These are phyloP conservation scores for Panaeolus cyanescens DNA, from an alignment of 768 basidiomycete species.

Conservation along the genomic window DNA sequence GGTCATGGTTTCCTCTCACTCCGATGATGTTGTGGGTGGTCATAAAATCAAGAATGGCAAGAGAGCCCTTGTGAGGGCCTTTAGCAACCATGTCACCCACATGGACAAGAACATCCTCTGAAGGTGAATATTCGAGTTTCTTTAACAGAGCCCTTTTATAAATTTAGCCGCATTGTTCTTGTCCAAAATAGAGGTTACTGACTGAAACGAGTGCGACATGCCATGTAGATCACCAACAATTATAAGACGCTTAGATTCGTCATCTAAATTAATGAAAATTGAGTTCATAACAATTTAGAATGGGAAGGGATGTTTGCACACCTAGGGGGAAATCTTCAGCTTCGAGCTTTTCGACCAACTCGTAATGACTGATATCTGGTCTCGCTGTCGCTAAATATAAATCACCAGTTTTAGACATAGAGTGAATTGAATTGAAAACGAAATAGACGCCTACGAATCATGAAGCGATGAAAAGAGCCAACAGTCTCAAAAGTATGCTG, in stretches of 20 bases:
- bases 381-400: constrained; percentile 27
- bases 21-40: constrained; percentile 64
- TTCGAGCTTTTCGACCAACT: constrained; percentile 41
- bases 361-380: constrained; percentile 62
- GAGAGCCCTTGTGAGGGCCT: constrained; percentile 58
- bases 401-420: background rate
- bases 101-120: constrained; percentile 73
- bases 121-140: constrained; percentile 59
- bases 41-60: constrained; percentile 68
- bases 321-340: constrained; percentile 55
- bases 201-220: constrained; percentile 71
- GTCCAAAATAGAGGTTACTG: constrained; percentile 22
- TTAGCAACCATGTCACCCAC: constrained; percentile 84
- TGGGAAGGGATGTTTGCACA: constrained; percentile 21
- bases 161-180: background rate
- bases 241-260: constrained; percentile 58
- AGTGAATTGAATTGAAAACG: no score
- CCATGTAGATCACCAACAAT: constrained; percentile 91
- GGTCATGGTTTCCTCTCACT: constrained; percentile 95
- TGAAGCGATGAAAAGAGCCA: background rate
- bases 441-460: background rate
- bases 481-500: background rate
- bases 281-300: background rate
- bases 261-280: constrained; percentile 37
- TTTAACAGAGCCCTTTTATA: constrained; percentile 59